These are phyloP conservation scores for Fusarium sp. DNA, from an alignment of 2,329 filamentous ascomycete species.

Conservation along the genomic window DNA sequence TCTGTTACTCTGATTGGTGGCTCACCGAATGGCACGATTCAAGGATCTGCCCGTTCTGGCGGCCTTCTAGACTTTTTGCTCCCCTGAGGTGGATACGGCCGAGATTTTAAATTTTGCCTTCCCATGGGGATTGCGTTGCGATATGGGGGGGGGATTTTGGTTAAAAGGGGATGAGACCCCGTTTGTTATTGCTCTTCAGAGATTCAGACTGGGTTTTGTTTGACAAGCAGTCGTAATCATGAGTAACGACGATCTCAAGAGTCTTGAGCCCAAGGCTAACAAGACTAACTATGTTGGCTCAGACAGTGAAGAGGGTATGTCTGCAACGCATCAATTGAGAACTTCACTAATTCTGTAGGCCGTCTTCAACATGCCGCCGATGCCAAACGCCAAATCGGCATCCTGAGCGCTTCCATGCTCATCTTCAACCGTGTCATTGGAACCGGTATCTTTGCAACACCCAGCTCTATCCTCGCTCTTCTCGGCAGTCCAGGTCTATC, in stretches of 20 bases:
- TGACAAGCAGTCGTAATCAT: slow-evolving; percentile 25
- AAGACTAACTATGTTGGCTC: slow-evolving; percentile 35
- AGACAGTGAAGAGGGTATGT: slow-evolving; percentile 43
- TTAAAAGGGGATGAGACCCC: slow-evolving; percentile 28
- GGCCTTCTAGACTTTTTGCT: slow-evolving; percentile 42
- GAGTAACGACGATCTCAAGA: slow-evolving; percentile 38
- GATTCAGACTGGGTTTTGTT: not conserved
- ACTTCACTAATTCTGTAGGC: slow-evolving; percentile 32
- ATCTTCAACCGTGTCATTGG: slow-evolving; percentile 76
- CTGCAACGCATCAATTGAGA: not conserved
- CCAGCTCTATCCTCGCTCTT: slow-evolving; percentile 66
- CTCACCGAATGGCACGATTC: slow-evolving; percentile 40
- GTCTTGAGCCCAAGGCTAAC: slow-evolving; percentile 24
- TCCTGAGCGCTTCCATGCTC: slow-evolving; percentile 67
- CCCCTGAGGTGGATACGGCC: slow-evolving; percentile 21
- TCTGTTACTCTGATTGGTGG: not conserved
- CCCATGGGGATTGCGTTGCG: slow-evolving; percentile 8
- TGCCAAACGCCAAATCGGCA: slow-evolving; percentile 66
- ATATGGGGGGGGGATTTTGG: not conserved
- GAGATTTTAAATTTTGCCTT: slow-evolving; percentile 33
- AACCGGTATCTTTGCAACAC: slow-evolving; percentile 75
- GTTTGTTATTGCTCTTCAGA: slow-evolving; percentile 10
- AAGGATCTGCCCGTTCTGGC: slow-evolving; percentile 40
- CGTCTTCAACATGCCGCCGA: slow-evolving; percentile 57
- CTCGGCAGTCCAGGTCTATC: slow-evolving; percentile 72